Conservation (phyloP, 768 basidiomycete species). For the Hydnomerulius pinastri region DNA sequence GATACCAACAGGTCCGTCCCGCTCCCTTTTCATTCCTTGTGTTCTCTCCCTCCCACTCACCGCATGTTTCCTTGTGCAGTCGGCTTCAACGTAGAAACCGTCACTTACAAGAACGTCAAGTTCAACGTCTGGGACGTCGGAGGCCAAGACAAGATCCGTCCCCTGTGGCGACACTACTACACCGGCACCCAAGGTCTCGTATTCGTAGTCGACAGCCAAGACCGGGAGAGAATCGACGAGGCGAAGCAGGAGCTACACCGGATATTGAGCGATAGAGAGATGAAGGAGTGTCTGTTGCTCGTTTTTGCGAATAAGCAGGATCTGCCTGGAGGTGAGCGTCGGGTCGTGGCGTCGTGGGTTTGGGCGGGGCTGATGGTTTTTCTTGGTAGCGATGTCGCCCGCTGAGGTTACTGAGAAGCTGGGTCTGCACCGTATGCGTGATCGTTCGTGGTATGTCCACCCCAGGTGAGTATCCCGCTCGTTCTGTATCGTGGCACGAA, state of each 20-base stretch:
- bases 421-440: conserved; percentile 93
- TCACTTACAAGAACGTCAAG: conserved; percentile 98
- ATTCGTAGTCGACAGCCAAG: conserved; percentile 97
- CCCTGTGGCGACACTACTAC: conserved; percentile 98
- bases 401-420: conserved; percentile 98
- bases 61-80: conserved; percentile 46
- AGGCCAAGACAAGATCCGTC: conserved; percentile 99
- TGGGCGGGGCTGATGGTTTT: conserved; percentile 2
- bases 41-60: conserved; percentile 1
- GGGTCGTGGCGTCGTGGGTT: neutral
- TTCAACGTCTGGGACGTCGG: conserved; percentile 98
- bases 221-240: conserved; percentile 94
- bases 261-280: conserved; percentile 94
- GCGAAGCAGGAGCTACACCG: conserved; percentile 94
- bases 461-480: conserved; percentile 67
- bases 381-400: conserved; percentile 85
- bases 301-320: conserved; percentile 99
- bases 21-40: neutral
- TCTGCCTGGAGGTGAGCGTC: conserved; percentile 82
- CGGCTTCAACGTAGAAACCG: conserved; percentile 99
- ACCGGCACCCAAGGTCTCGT: conserved; percentile 98
- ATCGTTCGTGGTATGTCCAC: conserved; percentile 98
- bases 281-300: conserved; percentile 95
- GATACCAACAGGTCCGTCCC: conserved; percentile 85
- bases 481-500: neutral